Percentiles rank a stretch among this genome's conserved stretches.
Conservation (phyloP, 1,139 yeast genomes). For the Hyphopichia buzzinii region DNA sequence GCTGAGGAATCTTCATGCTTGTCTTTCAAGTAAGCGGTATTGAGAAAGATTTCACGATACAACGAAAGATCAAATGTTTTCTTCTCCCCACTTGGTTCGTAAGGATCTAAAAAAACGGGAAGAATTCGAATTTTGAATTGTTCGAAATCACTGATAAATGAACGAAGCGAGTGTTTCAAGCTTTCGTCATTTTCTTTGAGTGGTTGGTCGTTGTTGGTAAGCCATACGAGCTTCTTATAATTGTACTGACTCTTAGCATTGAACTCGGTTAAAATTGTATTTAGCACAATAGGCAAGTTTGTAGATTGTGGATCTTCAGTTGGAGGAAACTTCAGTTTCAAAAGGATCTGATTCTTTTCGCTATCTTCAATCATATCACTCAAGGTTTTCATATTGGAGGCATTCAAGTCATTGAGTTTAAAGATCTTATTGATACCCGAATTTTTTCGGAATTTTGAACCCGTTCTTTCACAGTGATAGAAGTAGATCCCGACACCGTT, state of each 20-base stretch:
- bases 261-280: conserved; percentile 34
- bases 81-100: conserved; percentile 12
- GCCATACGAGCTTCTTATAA: conserved; percentile 38
- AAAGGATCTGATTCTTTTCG: conserved; percentile 15
- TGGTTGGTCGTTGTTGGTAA: conserved; percentile 43
- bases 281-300: conserved; percentile 29
- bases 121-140: conserved; percentile 50
- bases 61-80: conserved; percentile 47
- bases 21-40: conserved; percentile 32
- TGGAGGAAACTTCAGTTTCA: conserved; percentile 13
- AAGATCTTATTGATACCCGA: conserved; percentile 31
- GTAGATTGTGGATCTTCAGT: conserved; percentile 22
- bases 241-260: conserved; percentile 30
- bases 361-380: conserved; percentile 34
- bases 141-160: conserved; percentile 57
- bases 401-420: conserved; percentile 34
- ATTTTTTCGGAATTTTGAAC: conserved; percentile 26
- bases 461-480: conserved; percentile 43
- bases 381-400: conserved; percentile 39
- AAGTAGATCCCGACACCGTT: conserved; percentile 70
- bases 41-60: conserved; percentile 56
- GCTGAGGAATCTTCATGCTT: background rate
- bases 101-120: conserved; percentile 59
- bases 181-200: conserved; percentile 27
- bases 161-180: conserved; percentile 38